These are phyloP conservation scores for Candida adriatica DNA, from an alignment of 805 yeast species.

Conservation along the genomic window DNA sequence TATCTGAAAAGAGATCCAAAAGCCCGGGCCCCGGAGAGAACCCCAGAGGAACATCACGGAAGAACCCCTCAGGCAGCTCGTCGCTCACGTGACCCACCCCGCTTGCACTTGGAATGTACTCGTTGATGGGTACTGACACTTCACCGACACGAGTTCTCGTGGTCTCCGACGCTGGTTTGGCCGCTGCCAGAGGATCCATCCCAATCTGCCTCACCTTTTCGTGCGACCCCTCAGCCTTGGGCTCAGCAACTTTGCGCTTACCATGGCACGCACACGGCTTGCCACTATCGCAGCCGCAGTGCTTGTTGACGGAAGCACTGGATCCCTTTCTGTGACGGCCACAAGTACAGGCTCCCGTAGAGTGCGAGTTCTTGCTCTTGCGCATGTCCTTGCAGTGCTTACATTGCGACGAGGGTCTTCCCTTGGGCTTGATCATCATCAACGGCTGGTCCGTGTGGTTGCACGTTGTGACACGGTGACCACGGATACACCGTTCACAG, in stretches of 20 bases:
- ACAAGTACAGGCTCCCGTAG: conserved; percentile 58
- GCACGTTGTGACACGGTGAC: conserved; percentile 93
- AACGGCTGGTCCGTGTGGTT: conserved; percentile 87
- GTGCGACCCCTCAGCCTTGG: not conserved
- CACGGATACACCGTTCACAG: conserved; percentile 92
- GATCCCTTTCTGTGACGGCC: conserved; percentile 31
- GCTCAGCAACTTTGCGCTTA: conserved; percentile 11
- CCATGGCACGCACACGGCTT: conserved; percentile 24
- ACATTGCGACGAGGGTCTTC: conserved; percentile 92
- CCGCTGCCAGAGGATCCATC: conserved; percentile 22
- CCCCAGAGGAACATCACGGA: conserved; percentile 28
- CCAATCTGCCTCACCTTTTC: conserved; percentile 21
- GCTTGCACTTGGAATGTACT: conserved; percentile 28
- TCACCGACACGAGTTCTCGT: conserved; percentile 30
- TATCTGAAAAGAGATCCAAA: conserved; percentile 29
- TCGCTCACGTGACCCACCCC: conserved; percentile 27
- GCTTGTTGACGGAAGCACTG: conserved; percentile 15
- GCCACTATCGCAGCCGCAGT: conserved; percentile 24
- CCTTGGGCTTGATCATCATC: conserved; percentile 92
- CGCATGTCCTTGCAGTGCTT: conserved; percentile 75
- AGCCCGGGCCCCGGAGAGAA: conserved; percentile 33
- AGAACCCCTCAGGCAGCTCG: conserved; percentile 17
- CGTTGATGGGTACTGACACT: conserved; percentile 31
- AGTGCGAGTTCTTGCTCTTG: conserved; percentile 57
- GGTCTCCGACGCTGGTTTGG: conserved; percentile 20